Evolutionary conservation across 1,284 basidiomycete species (phyloP).

Genomic region (Ustilago trichophora): DNA sequence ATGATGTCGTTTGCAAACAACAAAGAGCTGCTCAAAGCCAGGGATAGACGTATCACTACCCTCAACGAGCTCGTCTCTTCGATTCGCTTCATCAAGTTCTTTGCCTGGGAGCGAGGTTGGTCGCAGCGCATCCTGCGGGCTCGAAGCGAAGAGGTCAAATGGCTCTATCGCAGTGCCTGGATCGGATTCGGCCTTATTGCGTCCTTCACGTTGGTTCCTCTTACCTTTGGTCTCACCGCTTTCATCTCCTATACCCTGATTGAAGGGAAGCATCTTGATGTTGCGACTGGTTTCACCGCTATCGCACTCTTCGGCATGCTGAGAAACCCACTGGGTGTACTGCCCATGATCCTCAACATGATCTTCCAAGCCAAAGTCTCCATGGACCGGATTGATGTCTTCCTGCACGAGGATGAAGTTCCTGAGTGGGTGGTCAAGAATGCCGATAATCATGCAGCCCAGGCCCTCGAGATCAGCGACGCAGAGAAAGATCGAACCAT

Average conservation of each 20-base stretch:
- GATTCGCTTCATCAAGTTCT: conserved; percentile 58
- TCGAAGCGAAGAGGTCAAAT: conserved; percentile 30
- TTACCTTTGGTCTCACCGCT: conserved; percentile 35
- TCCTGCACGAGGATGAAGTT: conserved; percentile 83
- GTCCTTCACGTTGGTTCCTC: conserved; percentile 33
- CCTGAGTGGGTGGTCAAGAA: conserved; percentile 73
- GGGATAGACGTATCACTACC: conserved; percentile 37
- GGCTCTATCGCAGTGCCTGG: conserved; percentile 4
- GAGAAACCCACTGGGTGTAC: conserved; percentile 40
- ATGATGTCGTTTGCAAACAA: conserved; percentile 14
- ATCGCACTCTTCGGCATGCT: conserved; percentile 54
- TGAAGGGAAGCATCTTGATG: conserved; percentile 36
- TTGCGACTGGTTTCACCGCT: conserved; percentile 50
- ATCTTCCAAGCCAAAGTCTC: conserved; percentile 75
- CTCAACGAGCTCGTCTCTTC: conserved; percentile 49
- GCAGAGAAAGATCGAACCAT: conserved; percentile 69
- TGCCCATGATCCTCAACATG: conserved; percentile 48
- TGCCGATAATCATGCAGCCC: conserved; percentile 8
- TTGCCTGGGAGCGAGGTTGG: conserved; percentile 50
- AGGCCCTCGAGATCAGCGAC: not conserved
- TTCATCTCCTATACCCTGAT: conserved; percentile 53
- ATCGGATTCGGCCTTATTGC: conserved; percentile 10
- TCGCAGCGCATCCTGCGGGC: conserved; percentile 22
- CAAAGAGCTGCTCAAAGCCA: conserved; percentile 15
- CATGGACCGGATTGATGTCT: conserved; percentile 80